These are phyloP conservation scores for Zymoseptoria tritici DNA, from an alignment of 2,329 filamentous ascomycete genomes.

Conservation along the genomic window DNA sequence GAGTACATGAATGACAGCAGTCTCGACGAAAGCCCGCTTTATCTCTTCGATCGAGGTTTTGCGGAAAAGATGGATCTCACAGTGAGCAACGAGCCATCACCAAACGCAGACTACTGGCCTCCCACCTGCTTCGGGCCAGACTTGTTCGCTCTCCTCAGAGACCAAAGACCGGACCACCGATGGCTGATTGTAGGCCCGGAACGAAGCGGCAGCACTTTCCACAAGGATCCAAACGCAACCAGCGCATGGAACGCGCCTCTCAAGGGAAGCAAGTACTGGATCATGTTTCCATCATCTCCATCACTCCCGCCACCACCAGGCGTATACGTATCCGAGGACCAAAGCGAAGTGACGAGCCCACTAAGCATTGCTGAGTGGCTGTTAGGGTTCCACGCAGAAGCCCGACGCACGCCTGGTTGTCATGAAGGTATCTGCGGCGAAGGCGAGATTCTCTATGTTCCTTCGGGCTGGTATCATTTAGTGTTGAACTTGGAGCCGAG, in stretches of 20 bases:
- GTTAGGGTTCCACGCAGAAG: conserved; percentile 78
- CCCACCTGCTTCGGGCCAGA: conserved; percentile 82
- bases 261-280: conserved; percentile 91
- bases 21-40: conserved; percentile 77
- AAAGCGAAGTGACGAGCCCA: conserved; percentile 87
- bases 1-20: conserved; percentile 71
- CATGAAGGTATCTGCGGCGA: conserved; percentile 75
- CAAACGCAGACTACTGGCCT: conserved; percentile 61
- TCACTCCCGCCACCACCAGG: conserved; percentile 65
- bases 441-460: conserved; percentile 86
- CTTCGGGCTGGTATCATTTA: conserved; percentile 93
- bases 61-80: conserved; percentile 73
- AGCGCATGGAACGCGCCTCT: conserved; percentile 93
- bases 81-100: conserved; percentile 35
- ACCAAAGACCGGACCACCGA: conserved; percentile 74
- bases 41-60: conserved; percentile 84
- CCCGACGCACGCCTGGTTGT: conserved; percentile 67
- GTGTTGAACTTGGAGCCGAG: conserved; percentile 81
- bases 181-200: conserved; percentile 90
- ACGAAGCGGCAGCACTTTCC: conserved; percentile 80
- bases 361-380: conserved; percentile 97
- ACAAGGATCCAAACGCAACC: conserved; percentile 68
- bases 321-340: conserved; percentile 81
- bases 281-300: conserved; percentile 79
- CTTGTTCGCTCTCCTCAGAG: conserved; percentile 69